Evolutionary conservation across 768 basidiomycete species (phyloP).

Genomic region (Omphalotus guepiniiformis): DNA sequence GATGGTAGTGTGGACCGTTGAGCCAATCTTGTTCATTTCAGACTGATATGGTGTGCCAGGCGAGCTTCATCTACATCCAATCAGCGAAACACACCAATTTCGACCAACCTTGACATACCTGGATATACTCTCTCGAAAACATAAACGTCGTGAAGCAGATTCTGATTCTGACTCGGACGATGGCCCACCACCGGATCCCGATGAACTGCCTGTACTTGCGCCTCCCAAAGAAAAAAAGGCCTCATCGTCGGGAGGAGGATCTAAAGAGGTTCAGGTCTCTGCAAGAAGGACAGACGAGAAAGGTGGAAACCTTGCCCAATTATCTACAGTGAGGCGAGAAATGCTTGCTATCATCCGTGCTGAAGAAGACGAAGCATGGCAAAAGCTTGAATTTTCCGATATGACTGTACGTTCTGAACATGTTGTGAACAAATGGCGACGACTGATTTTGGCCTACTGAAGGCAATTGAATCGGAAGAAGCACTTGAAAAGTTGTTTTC

Average conservation of each 20-base stretch:
- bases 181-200: constrained; percentile 76
- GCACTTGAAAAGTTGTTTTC: constrained; percentile 66
- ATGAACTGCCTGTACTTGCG: constrained; percentile 49
- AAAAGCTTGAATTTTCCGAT: constrained; percentile 61
- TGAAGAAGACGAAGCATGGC: constrained; percentile 80
- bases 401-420: constrained; percentile 47
- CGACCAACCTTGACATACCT: constrained; percentile 81
- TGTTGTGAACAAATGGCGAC: not conserved
- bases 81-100: constrained; percentile 76
- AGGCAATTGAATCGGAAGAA: constrained; percentile 57
- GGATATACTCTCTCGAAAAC: constrained; percentile 66
- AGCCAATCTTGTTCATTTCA: constrained; percentile 15
- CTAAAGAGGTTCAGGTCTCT: constrained; percentile 74
- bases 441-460: constrained; percentile 12
- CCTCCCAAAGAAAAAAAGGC: constrained; percentile 51
- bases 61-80: constrained; percentile 71
- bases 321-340: constrained; percentile 69
- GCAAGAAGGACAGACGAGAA: constrained; percentile 69
- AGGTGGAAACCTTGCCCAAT: constrained; percentile 36
- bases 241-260: constrained; percentile 52
- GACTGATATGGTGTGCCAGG: constrained; percentile 35
- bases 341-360: constrained; percentile 68
- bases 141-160: constrained; percentile 45
- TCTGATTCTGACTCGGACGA: constrained; percentile 75
- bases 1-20: too few species aligned